Evolutionary conservation across 2,329 filamentous ascomycete genomes (phyloP).

Genomic region (Simplicillium aogashimaense): DNA sequence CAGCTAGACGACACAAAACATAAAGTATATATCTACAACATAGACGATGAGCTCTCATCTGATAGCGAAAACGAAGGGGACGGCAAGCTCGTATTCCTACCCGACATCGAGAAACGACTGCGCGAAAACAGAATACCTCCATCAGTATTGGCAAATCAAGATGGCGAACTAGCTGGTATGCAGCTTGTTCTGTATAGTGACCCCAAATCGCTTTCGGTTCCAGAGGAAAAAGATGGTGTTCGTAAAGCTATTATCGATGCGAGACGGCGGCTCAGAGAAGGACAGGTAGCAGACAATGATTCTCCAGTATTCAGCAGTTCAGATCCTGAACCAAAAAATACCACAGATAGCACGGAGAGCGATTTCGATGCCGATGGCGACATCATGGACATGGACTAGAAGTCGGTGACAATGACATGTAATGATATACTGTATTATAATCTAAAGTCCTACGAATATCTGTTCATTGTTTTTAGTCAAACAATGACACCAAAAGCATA

Average conservation of each 20-base stretch:
- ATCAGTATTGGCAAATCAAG: slow-evolving; percentile 49
- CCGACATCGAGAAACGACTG: slow-evolving; percentile 77
- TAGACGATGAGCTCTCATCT: slow-evolving; percentile 74
- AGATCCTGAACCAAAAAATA: slow-evolving; percentile 5
- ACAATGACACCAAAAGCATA: too few relatives aligned
- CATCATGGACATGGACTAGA: slow-evolving; percentile 57
- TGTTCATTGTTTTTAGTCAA: too few relatives aligned
- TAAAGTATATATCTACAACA: slow-evolving; percentile 82
- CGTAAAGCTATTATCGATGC: slow-evolving; percentile 77
- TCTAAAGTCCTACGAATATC: neutral
- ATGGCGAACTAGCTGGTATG: slow-evolving; percentile 48
- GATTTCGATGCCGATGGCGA: slow-evolving; percentile 36
- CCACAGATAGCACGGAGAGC: slow-evolving; percentile 9
- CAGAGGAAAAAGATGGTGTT: slow-evolving; percentile 66
- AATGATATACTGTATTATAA: neutral
- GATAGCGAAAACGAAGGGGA: slow-evolving; percentile 30
- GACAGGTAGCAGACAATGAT: slow-evolving; percentile 33
- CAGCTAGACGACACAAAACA: slow-evolving; percentile 77
- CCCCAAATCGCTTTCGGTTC: slow-evolving; percentile 65
- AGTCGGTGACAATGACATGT: neutral
- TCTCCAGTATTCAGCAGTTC: slow-evolving; percentile 10
- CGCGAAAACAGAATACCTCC: slow-evolving; percentile 58
- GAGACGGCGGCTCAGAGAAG: slow-evolving; percentile 55
- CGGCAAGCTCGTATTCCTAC: slow-evolving; percentile 64
- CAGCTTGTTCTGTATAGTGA: slow-evolving; percentile 79